A percentile compares a stretch with the other conserved stretches of the same genome.
Evolutionary conservation across 805 yeast genomes (phyloP).

Genomic region (Metschnikowia proteae): DNA sequence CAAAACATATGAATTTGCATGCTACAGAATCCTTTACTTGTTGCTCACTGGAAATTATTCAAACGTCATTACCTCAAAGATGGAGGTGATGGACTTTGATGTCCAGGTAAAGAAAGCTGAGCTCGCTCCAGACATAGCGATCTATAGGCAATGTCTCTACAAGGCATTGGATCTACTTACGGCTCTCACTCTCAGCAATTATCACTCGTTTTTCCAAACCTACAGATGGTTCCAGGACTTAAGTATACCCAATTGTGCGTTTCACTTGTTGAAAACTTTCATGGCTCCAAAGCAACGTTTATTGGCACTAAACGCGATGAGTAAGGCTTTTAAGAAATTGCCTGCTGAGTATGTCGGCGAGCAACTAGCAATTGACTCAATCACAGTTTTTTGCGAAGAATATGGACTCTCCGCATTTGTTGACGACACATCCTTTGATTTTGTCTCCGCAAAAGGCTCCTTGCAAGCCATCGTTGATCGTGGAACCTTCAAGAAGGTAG

Average conservation of each 20-base stretch:
- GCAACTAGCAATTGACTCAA: conserved; percentile 8
- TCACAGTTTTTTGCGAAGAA: conserved; percentile 12
- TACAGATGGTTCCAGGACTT: conserved; percentile 7
- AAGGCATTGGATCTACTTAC: conserved; percentile 13
- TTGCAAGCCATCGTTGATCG: conserved; percentile 35
- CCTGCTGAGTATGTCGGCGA: conserved; percentile 6
- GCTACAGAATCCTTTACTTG: conserved; percentile 72
- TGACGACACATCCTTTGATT: conserved; percentile 26
- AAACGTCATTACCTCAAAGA: conserved; percentile 46
- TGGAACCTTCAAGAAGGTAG: conserved; percentile 54
- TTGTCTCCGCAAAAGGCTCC: conserved; percentile 29
- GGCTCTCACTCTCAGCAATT: conserved; percentile 9
- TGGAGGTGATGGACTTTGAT: conserved; percentile 11
- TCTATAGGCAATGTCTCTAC: conserved; percentile 8
- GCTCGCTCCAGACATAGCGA: conserved; percentile 1
- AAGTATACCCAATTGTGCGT: conserved; percentile 11
- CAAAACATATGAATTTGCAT: conserved; percentile 51
- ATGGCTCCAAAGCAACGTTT: conserved; percentile 18
- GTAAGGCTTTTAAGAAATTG: conserved; percentile 17
- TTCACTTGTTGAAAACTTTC: conserved; percentile 13
- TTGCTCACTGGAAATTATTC: conserved; percentile 65
- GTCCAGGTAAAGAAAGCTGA: not conserved
- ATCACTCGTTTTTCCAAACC: conserved; percentile 36
- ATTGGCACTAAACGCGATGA: conserved; percentile 15
- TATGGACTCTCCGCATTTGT: conserved; percentile 34